phyloP scores from a whole-genome alignment of 306 rosid genomes.

The Acacia crassicarpa region DNA sequence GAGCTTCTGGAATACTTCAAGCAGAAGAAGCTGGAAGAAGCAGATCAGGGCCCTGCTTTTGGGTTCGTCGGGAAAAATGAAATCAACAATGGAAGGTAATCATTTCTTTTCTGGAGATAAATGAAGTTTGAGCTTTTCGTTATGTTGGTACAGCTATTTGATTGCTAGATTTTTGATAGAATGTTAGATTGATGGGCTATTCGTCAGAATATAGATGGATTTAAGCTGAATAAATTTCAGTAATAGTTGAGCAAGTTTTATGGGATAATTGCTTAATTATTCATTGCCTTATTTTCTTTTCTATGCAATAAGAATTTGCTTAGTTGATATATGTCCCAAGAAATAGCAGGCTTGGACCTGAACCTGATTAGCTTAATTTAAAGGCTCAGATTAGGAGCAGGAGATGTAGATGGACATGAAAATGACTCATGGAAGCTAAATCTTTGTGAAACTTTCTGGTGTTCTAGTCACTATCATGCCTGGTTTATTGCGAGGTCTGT shows the following conservation, averaged over 20 bases:
- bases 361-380: neutral
- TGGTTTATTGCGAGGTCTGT: neutral
- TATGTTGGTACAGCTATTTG: slow-evolving; percentile 2
- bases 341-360: neutral
- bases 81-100: slow-evolving; percentile 81
- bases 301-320: neutral
- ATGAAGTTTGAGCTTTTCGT: neutral
- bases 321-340: neutral
- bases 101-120: neutral
- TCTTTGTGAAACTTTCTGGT: neutral
- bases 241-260: neutral
- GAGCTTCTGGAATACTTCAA: slow-evolving; percentile 88
- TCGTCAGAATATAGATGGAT: neutral
- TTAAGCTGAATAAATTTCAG: neutral
- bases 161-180: neutral
- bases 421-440: neutral
- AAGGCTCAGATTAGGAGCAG: neutral
- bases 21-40: slow-evolving; percentile 86
- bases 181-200: neutral
- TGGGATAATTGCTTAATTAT: neutral
- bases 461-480: neutral
- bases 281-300: too few species aligned
- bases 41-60: slow-evolving; percentile 76
- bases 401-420: neutral
- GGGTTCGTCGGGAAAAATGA: slow-evolving; percentile 85